These are phyloP conservation scores for Omphalotus olearius DNA, from an alignment of 1,284 basidiomycete species.

Conservation along the genomic window DNA sequence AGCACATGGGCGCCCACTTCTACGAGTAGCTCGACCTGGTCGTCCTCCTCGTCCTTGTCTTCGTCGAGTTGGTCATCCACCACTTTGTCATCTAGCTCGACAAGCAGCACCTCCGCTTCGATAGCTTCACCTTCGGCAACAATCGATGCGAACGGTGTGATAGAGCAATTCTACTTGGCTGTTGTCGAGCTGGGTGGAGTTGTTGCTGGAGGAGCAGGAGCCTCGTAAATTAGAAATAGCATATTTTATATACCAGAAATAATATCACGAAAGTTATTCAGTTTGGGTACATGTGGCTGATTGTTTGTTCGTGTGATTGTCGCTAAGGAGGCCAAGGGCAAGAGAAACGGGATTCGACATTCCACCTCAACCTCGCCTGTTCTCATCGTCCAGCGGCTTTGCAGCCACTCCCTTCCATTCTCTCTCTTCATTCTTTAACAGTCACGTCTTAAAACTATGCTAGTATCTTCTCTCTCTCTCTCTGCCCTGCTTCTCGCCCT, in stretches of 20 bases:
- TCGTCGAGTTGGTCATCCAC: background rate
- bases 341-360: too few species aligned
- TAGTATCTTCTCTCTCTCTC: conserved; percentile 2
- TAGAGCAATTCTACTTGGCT: too few species aligned
- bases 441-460: background rate
- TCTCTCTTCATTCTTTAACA: background rate
- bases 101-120: background rate
- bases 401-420: background rate
- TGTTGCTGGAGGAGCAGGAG: too few species aligned
- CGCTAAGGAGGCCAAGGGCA: too few species aligned
- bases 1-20: conserved; percentile 3
- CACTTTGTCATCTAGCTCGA: conserved; percentile 1
- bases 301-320: too few species aligned
- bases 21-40: conserved; percentile 3
- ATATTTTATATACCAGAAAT: too few species aligned
- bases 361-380: background rate
- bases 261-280: too few species aligned
- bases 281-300: too few species aligned
- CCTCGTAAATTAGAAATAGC: too few species aligned
- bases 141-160: background rate
- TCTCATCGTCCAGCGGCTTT: background rate
- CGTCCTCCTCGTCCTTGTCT: conserved; percentile 3
- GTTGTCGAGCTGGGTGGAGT: too few species aligned
- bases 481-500: conserved; percentile 29
- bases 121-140: background rate